Evolutionary conservation across 2,329 filamentous ascomycete species (phyloP).

Genomic region (Aspergillus jensenii): DNA sequence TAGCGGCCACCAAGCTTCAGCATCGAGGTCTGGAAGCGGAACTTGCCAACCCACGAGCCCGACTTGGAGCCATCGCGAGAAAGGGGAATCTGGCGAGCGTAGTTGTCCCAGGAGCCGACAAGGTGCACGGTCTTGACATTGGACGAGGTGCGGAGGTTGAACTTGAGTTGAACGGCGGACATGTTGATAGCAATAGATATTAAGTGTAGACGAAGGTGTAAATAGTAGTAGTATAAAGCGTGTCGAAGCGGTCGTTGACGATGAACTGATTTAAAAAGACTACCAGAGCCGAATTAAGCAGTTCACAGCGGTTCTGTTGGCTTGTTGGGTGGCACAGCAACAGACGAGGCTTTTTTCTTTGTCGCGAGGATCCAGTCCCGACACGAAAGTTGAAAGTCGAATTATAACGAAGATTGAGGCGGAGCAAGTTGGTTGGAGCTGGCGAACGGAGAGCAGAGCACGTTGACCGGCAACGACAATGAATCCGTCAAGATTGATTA

Average conservation of each 20-base stretch:
- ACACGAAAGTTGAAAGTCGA: slow-evolving; percentile 25
- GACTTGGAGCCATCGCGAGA: slow-evolving; percentile 86
- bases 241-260: slow-evolving; percentile 24
- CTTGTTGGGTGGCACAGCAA: slow-evolving; percentile 17
- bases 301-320: slow-evolving; percentile 9
- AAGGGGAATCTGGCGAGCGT: slow-evolving; percentile 89
- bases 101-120: slow-evolving; percentile 98
- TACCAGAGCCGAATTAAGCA: slow-evolving; percentile 29
- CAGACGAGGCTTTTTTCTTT: slow-evolving; percentile 17
- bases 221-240: slow-evolving; percentile 13
- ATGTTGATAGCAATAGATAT: slow-evolving; percentile 54
- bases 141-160: slow-evolving; percentile 91
- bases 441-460: slow-evolving; percentile 21
- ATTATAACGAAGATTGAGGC: slow-evolving; percentile 17
- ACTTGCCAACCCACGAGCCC: slow-evolving; percentile 92
- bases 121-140: slow-evolving; percentile 97
- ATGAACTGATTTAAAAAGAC: slow-evolving; percentile 20
- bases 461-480: slow-evolving; percentile 36
- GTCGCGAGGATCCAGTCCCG: slow-evolving; percentile 32
- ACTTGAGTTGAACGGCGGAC: slow-evolving; percentile 91
- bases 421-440: slow-evolving; percentile 27
- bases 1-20: slow-evolving; percentile 88
- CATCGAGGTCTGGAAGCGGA: slow-evolving; percentile 87
- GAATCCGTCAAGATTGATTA: slow-evolving; percentile 23
- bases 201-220: slow-evolving; percentile 10